Evolutionary conservation across 208 protist species (phyloP).

Genomic region (Naegleria lovaniensis): DNA sequence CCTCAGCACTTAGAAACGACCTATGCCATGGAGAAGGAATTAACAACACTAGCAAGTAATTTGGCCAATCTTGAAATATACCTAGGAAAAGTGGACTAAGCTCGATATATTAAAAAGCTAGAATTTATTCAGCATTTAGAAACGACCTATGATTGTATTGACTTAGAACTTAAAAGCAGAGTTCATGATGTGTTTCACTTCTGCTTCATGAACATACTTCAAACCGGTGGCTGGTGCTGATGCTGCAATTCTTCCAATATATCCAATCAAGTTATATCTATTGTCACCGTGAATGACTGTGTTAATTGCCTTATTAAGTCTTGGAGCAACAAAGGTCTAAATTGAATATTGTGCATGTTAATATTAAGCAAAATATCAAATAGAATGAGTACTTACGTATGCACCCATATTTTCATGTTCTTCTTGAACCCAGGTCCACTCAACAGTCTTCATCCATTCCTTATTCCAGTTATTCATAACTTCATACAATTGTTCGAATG

Average conservation of each 20-base stretch:
- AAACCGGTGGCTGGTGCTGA: constrained; percentile 37
- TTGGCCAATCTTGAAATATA: not conserved
- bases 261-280: constrained; percentile 14
- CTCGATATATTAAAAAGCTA: no score
- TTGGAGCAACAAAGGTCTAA: not conserved
- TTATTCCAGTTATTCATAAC: constrained; percentile 69
- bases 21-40: not conserved
- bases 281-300: constrained; percentile 40
- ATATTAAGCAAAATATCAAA: not conserved
- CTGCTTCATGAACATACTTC: not conserved
- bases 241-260: constrained; percentile 58
- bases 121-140: no score
- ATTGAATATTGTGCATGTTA: not conserved
- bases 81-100: not conserved
- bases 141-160: no score
- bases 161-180: not conserved
- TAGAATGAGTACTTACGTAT: constrained; percentile 38
- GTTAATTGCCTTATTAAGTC: not conserved
- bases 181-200: not conserved
- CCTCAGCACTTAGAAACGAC: not conserved
- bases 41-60: not conserved
- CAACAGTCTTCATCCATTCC: constrained; percentile 61
- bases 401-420: constrained; percentile 94
- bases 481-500: constrained; percentile 77
- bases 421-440: constrained; percentile 83